Conservation (phyloP, 164 flowering plant species). For the Amborella trichopoda region DNA sequence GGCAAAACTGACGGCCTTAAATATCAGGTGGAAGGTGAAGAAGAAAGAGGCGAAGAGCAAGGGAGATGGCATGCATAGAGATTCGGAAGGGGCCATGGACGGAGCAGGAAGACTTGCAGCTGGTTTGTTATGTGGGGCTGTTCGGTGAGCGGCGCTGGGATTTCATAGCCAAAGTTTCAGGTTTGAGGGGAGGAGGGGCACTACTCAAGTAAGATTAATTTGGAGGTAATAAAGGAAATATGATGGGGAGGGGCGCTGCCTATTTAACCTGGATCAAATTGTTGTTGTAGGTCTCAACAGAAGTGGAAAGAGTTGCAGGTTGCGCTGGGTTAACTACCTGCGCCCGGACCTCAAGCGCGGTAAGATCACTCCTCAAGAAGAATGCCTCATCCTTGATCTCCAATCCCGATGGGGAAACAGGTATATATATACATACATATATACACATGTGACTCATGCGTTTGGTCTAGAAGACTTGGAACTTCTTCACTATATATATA, state of each 20-base stretch:
- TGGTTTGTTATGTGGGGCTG: constrained; percentile 59
- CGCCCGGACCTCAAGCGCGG: constrained; percentile 90
- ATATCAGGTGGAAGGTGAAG: too few species aligned
- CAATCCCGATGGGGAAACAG: constrained; percentile 95
- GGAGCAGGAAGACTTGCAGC: constrained; percentile 79
- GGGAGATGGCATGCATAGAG: too few species aligned
- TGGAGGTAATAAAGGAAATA: not conserved
- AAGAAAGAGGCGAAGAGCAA: too few species aligned
- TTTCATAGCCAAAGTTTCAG: constrained; percentile 95
- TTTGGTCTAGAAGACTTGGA: not conserved
- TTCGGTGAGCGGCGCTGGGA: constrained; percentile 98
- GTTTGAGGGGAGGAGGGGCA: constrained; percentile 97
- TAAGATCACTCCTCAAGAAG: constrained; percentile 89
- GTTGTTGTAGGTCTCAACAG: constrained; percentile 87
- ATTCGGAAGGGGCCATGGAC: constrained; percentile 92
- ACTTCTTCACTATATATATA: not conserved
- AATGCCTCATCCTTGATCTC: constrained; percentile 77
- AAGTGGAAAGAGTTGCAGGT: constrained; percentile 97
- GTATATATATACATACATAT: constrained; percentile 27
- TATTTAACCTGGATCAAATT: constrained; percentile 21
- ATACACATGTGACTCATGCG: not conserved
- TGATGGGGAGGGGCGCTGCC: constrained; percentile 19
- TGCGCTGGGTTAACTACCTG: constrained; percentile 94
- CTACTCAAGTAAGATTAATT: constrained; percentile 38
- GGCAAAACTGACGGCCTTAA: too few species aligned